Conservation (phyloP, 78 protist genomes). For the Dictyostelium brefeldianum region DNA sequence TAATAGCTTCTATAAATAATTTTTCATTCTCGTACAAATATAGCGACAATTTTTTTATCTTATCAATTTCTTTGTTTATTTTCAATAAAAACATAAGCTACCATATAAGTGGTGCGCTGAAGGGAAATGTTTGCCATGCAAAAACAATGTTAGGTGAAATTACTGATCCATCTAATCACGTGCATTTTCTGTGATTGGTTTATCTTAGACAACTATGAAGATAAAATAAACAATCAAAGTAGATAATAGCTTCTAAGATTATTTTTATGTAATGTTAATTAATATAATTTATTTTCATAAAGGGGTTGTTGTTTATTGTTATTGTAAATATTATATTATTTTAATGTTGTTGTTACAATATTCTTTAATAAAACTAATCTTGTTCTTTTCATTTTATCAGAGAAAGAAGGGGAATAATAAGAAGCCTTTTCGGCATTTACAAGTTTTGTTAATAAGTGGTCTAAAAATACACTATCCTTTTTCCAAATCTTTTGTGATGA, state of each 20-base stretch:
- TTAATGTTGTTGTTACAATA: constrained; percentile 29
- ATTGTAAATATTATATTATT: background rate
- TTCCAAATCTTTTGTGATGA: constrained; percentile 60
- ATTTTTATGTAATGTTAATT: no score
- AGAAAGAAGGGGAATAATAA: constrained; percentile 69
- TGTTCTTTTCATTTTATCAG: constrained; percentile 77
- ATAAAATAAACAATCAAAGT: no score
- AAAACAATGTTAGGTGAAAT: constrained; percentile 67
- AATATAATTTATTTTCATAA: no score
- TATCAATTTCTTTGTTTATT: no score
- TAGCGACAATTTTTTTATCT: no score
- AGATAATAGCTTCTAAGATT: no score
- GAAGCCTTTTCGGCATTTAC: constrained; percentile 82
- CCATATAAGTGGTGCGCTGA: constrained; percentile 59
- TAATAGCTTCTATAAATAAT: no score
- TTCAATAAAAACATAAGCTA: no score
- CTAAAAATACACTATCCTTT: constrained; percentile 59
- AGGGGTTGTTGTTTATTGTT: no score
- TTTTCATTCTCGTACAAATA: no score
- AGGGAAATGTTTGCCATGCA: constrained; percentile 75
- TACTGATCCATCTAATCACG: constrained; percentile 60
- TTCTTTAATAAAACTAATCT: constrained; percentile 56
- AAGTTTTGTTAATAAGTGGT: constrained; percentile 28
- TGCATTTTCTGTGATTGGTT: constrained; percentile 46
- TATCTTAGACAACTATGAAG: no score